A percentile compares a stretch with the other conserved stretches of the same genome.
Conservation (phyloP, 2,329 filamentous ascomycete genomes). For the Pseudogymnoascus sp. region DNA sequence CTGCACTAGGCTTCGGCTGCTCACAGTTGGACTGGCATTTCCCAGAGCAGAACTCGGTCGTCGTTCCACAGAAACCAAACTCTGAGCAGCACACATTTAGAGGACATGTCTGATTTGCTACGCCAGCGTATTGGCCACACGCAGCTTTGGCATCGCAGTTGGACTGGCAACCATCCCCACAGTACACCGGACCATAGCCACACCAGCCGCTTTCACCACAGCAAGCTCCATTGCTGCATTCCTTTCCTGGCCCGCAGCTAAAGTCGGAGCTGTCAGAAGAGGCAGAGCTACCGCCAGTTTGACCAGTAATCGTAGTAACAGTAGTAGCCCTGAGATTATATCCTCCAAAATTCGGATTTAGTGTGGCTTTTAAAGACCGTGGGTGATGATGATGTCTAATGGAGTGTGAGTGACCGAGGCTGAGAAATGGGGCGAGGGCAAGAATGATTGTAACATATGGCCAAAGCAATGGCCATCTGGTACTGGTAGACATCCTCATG, state of each 20-base stretch:
- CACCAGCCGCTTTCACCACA: conserved; percentile 20
- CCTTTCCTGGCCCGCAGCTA: conserved; percentile 15
- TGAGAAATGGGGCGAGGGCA: not conserved
- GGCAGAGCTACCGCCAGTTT: not conserved
- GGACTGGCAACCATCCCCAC: conserved; percentile 21
- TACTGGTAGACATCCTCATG: not conserved
- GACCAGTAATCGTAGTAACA: not conserved
- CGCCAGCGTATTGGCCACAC: conserved; percentile 13
- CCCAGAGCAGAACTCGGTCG: not conserved
- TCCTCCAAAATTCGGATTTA: not conserved
- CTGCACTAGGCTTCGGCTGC: not conserved
- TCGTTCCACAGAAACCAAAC: conserved; percentile 11
- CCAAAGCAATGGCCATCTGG: not conserved
- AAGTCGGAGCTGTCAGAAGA: not conserved
- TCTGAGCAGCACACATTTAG: conserved; percentile 16
- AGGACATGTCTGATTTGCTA: conserved; percentile 12
- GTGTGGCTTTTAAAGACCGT: not conserved
- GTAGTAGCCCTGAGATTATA: not conserved
- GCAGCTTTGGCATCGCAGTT: conserved; percentile 16
- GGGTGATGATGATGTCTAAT: not conserved
- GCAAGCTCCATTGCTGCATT: conserved; percentile 22
- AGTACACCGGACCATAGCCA: conserved; percentile 18
- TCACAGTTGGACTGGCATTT: conserved; percentile 4
- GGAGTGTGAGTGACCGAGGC: not conserved
- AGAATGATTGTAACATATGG: not conserved